Evolutionary conservation across 768 basidiomycete genomes (phyloP).

Genomic region (Boletus edulis): DNA sequence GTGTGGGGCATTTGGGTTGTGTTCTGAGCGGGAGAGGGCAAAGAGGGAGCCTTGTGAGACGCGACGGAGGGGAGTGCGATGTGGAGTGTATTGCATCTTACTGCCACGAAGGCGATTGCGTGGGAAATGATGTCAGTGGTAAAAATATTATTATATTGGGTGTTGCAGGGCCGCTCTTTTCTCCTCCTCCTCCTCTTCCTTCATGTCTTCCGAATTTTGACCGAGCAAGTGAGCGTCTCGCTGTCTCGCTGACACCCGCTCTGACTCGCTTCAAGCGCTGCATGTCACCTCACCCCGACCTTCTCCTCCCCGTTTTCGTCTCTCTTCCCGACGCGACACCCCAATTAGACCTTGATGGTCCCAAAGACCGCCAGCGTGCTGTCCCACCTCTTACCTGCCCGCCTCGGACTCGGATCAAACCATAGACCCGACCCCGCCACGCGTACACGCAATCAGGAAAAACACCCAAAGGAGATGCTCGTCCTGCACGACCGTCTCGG

Average conservation of each 20-base stretch:
- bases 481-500: slow-evolving; percentile 43
- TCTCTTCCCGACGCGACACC: no score
- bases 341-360: slow-evolving; percentile 29
- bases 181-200: neutral
- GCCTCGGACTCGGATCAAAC: slow-evolving; percentile 28
- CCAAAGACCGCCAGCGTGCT: slow-evolving; percentile 31
- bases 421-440: slow-evolving; percentile 10
- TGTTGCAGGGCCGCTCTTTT: neutral
- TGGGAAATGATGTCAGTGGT: slow-evolving; percentile 12
- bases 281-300: no score
- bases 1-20: slow-evolving; percentile 71
- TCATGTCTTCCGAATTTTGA: no score
- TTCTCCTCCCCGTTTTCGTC: neutral
- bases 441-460: slow-evolving; percentile 5
- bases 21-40: slow-evolving; percentile 70
- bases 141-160: slow-evolving; percentile 6
- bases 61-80: slow-evolving; percentile 81
- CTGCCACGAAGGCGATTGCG: slow-evolving; percentile 8
- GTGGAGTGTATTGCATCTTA: slow-evolving; percentile 31
- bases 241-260: no score
- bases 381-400: slow-evolving; percentile 39
- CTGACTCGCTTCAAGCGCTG: no score
- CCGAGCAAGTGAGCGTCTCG: no score
- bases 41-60: slow-evolving; percentile 92
- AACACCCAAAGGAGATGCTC: slow-evolving; percentile 29